phyloP scores from a whole-genome alignment of 176 grass and related monocot species.

The Oryza glumipatula region DNA sequence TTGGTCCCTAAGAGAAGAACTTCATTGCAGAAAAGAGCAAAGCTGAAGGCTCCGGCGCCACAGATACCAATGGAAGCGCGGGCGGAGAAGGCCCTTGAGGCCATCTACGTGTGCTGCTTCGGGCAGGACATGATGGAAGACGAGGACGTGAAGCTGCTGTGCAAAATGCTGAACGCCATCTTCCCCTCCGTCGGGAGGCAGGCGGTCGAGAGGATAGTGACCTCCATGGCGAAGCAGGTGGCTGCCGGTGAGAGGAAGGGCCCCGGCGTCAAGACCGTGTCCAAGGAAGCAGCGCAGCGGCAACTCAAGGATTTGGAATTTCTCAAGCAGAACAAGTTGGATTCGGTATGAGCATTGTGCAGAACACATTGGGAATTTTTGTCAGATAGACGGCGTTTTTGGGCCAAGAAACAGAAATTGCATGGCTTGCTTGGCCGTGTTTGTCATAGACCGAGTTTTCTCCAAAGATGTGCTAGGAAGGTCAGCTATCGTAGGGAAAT shows the following conservation, averaged over 20 bases:
- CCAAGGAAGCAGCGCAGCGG: conserved; percentile 65
- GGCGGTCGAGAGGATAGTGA: conserved; percentile 69
- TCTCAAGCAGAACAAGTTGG: conserved; percentile 65
- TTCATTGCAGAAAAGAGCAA: conserved; percentile 73
- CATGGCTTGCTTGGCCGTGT: background rate
- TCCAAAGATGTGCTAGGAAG: conserved; percentile 7
- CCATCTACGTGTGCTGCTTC: conserved; percentile 92
- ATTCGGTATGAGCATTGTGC: conserved; percentile 28
- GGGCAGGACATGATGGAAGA: conserved; percentile 83
- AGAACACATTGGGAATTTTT: background rate
- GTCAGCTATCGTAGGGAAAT: background rate
- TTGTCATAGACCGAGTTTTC: background rate
- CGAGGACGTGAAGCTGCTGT: conserved; percentile 64
- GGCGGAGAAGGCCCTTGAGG: conserved; percentile 84
- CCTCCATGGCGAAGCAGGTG: conserved; percentile 60
- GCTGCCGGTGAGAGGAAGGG: conserved; percentile 59
- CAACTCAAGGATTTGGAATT: conserved; percentile 92
- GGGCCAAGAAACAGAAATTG: background rate
- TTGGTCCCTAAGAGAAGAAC: background rate
- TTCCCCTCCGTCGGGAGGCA: conserved; percentile 75
- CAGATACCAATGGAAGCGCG: conserved; percentile 69
- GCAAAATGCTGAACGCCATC: conserved; percentile 63
- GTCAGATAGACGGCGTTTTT: background rate
- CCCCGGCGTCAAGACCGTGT: conserved; percentile 59
- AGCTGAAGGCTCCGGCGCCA: conserved; percentile 59